Evolutionary conservation across 805 yeast genomes (phyloP).

Genomic region (Cyberlindnera suaveolens): DNA sequence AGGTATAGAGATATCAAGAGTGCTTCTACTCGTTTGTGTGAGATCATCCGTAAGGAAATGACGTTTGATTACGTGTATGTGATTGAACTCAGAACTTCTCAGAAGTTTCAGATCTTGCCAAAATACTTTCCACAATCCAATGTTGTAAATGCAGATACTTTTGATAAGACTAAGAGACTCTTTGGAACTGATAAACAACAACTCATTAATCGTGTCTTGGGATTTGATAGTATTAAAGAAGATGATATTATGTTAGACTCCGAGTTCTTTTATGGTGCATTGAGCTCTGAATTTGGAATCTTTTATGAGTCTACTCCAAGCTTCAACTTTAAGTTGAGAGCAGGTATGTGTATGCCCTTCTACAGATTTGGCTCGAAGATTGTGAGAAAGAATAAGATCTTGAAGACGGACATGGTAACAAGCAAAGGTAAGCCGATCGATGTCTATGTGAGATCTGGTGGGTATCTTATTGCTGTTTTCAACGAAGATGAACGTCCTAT

Average conservation of each 20-base stretch:
- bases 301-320: conserved; percentile 29
- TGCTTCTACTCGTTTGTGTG: conserved; percentile 38
- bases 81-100: conserved; percentile 45
- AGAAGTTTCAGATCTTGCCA: conserved; percentile 34
- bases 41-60: conserved; percentile 29
- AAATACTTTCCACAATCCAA: conserved; percentile 40
- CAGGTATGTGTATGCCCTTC: conserved; percentile 52
- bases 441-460: conserved; percentile 44
- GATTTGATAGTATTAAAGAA: conserved; percentile 29
- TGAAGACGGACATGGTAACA: conserved; percentile 8
- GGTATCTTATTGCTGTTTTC: conserved; percentile 44
- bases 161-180: conserved; percentile 33
- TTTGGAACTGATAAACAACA: conserved; percentile 32
- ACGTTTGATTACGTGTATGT: conserved; percentile 41
- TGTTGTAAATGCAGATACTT: conserved; percentile 39
- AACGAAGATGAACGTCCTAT: conserved; percentile 27
- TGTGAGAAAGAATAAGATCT: conserved; percentile 31
- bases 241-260: conserved; percentile 27
- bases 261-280: conserved; percentile 36
- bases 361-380: conserved; percentile 37
- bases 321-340: conserved; percentile 29
- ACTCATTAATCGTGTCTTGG: conserved; percentile 40
- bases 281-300: conserved; percentile 48
- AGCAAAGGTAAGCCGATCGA: conserved; percentile 27
- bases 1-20: conserved; percentile 34